These are phyloP conservation scores for Apiospora aurea DNA, from an alignment of 2,329 filamentous ascomycete species.

Conservation along the genomic window DNA sequence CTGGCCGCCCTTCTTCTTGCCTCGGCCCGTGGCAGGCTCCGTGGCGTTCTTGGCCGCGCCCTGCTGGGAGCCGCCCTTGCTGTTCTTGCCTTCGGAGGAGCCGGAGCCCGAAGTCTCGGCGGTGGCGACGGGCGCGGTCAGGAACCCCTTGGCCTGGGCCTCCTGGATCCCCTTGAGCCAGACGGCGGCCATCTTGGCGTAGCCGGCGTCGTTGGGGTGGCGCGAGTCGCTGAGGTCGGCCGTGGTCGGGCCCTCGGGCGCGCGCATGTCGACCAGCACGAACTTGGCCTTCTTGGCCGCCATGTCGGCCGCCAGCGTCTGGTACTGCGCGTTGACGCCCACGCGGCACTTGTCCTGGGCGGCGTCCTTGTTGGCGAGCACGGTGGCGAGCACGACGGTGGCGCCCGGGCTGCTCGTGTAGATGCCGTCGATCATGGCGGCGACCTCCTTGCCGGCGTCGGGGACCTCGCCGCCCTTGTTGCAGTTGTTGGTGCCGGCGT, in stretches of 20 bases:
- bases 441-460: constrained; percentile 33
- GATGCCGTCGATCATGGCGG: constrained; percentile 32
- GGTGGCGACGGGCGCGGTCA: constrained; percentile 21
- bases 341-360: constrained; percentile 34
- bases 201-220: constrained; percentile 37
- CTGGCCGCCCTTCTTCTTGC: background rate
- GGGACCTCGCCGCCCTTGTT: constrained; percentile 32
- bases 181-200: constrained; percentile 36
- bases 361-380: constrained; percentile 35
- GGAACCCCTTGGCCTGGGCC: constrained; percentile 26
- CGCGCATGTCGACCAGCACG: constrained; percentile 35
- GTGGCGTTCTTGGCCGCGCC: constrained; percentile 7
- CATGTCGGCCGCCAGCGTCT: constrained; percentile 27
- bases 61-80: background rate
- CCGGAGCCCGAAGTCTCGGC: background rate
- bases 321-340: constrained; percentile 34
- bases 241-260: constrained; percentile 31
- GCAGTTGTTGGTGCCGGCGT: constrained; percentile 38
- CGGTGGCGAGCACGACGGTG: constrained; percentile 36
- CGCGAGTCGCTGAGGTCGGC: constrained; percentile 33
- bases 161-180: constrained; percentile 32
- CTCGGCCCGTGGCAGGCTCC: background rate
- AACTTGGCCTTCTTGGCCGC: constrained; percentile 29
- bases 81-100: background rate
- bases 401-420: constrained; percentile 33